Conservation (phyloP, 148 eudicot genomes). For the Chenopodium suecicum region DNA sequence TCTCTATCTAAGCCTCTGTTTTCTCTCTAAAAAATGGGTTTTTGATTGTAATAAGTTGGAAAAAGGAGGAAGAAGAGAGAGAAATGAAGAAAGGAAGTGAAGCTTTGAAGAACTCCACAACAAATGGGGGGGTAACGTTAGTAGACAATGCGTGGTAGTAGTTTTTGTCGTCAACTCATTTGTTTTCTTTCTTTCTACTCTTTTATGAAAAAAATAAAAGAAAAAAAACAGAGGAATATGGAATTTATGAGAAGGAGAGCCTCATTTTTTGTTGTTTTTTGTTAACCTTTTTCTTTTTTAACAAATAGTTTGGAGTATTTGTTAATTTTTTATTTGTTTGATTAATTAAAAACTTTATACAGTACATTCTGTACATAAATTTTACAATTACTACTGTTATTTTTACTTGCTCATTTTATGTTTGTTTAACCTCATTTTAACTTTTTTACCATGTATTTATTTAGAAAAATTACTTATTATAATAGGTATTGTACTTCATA, state of each 20-base stretch:
- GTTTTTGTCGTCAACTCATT: slow-evolving; percentile 63
- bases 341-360: too few species aligned
- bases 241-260: slow-evolving; percentile 68
- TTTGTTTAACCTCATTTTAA: too few species aligned
- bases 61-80: background rate
- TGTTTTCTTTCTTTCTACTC: slow-evolving; percentile 23
- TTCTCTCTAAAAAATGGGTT: slow-evolving; percentile 1
- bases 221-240: slow-evolving; percentile 52
- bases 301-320: background rate
- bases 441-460: too few species aligned
- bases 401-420: too few species aligned
- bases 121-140: slow-evolving; percentile 20
- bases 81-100: slow-evolving; percentile 16
- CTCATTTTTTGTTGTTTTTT: slow-evolving; percentile 17
- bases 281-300: background rate
- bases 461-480: too few species aligned
- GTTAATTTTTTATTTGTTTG: background rate
- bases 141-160: slow-evolving; percentile 55
- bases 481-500: too few species aligned
- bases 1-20: background rate
- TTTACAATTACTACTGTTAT: too few species aligned
- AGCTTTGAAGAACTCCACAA: slow-evolving; percentile 34
- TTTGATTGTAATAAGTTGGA: background rate
- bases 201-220: background rate
- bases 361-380: too few species aligned